Evolutionary conservation across 768 basidiomycete genomes (phyloP), one percentile per base, ranked within the genome.

Genomic region (Nidularia pulvinata): DNA sequence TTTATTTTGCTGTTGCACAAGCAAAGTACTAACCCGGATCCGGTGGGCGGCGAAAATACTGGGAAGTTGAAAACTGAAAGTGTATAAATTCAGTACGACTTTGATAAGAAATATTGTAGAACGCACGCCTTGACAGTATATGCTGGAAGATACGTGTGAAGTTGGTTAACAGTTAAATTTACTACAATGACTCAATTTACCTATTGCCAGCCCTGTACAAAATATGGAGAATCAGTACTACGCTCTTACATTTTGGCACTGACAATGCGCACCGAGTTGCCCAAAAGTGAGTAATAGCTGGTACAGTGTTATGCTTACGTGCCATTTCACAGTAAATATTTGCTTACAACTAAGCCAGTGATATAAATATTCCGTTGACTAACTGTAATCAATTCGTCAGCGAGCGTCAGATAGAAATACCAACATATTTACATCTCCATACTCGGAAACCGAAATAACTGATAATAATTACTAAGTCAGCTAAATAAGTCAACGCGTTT

Each of bases 401-500:
- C 11, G 43, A 30, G 13, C 30, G 13, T 22, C 11, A 59, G 30
- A 34, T n/a, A 54, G 4, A 30, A 30, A 30, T 30, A 30, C 46
- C 5, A 9, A 11, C 22, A 11, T 6, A 62, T 76, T 59, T 61
- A 87, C 86, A 88, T 67, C 85, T 66, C 81, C 83, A 88, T 19
- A 88, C 86, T 30, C 85, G 77, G 49, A 85, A 62, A 0, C 75
- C 78, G 53, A 86, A 87, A 48, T 76, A 75, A 33, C 84, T 86
- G 50, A 33, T 22, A 34, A 36, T 14, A 16, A 10, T 30, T 3
- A 30, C 25, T 30, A 30, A 30, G 25, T 57, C 22, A 55, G 52
- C n/a, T 37, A 10, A 44, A 45, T 48, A 45, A 37, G 54, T 46
- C 14, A 34, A 46, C 19, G 42, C 42, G 30, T 25, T 34, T 14